Base-by-base conservation (phyloP, 75 land plant species). In the Pinus albicaulis region DNA sequence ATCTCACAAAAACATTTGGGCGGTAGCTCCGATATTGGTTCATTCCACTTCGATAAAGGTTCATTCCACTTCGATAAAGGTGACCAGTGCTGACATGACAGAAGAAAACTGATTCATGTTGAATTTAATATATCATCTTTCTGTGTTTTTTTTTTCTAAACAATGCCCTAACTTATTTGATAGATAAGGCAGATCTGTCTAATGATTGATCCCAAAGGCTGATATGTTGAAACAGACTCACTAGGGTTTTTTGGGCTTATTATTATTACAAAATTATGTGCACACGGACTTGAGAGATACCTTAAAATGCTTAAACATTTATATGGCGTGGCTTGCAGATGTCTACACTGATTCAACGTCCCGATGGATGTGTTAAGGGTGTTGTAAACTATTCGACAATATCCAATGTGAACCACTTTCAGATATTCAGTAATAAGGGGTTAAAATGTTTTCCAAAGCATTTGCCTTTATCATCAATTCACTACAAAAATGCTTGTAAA, bases 1-100 rank as follows among this genome's bases (percentile, higher is more conserved):
- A 41, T 68, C 71, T 68, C 24, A 22, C n/a, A 41, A 22, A 41
- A 68, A 44, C 4, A 3, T 68, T 68, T 41, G 41, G 71, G 71
- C n/a, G 41, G 71, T 20, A 12, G 24, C 48, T 68, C 71, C 12
- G 16, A 68, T 68, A 36, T 68, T 68, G 71, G 52, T 38, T 68
- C 48, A 68, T 68, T 68, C 48, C 71, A 38, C 71, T 36, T 68
- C n/a, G 71, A 68, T 68, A n/a, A 52, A 28, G n/a, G 22, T 68
- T 68, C 48, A 68, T 68, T 68, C 48, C 71, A 38, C 71, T 36
- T 68, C n/a, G 71, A 68, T 68, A n/a, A 52, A 28, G n/a, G 22
- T 68, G 20, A 38, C 17, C 53, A n/a, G 53, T 10, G 41, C 41
- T 6, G 48, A 68, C 23, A 44, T 68, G 41, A 34, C 24, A 41